Evolutionary conservation across 176 grass and related monocot genomes (phyloP).

Genomic region (Metroxylon sagu): DNA sequence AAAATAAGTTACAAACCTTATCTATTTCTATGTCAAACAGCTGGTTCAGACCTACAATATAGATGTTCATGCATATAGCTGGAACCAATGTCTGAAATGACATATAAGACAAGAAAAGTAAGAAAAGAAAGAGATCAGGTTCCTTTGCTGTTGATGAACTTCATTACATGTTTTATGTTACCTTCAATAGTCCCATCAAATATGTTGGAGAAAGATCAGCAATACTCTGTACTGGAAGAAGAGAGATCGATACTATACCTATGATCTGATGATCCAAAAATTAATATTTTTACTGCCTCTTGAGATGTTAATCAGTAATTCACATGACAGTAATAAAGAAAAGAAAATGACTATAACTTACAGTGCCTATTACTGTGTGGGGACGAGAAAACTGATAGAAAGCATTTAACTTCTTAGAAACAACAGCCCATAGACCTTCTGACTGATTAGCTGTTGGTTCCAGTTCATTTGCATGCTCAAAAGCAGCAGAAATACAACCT

Average conservation of each 20-base stretch:
- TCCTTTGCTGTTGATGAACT: neutral
- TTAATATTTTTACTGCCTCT: conserved; percentile 1
- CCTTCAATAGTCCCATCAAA: conserved; percentile 48
- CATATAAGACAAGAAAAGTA: neutral
- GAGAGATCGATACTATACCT: conserved; percentile 64
- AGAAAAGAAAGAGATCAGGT: neutral
- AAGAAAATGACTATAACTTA: conserved; percentile 22
- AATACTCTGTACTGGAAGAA: conserved; percentile 48
- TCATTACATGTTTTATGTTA: conserved; percentile 6
- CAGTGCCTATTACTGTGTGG: conserved; percentile 73
- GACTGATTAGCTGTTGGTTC: neutral
- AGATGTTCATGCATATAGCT: conserved; percentile 79
- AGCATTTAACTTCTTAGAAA: conserved; percentile 23
- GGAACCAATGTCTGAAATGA: conserved; percentile 45
- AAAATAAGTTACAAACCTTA: conserved; percentile 29
- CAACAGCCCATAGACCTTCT: neutral
- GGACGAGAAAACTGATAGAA: conserved; percentile 68
- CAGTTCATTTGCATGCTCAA: neutral
- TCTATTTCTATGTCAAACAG: conserved; percentile 79
- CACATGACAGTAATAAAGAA: neutral
- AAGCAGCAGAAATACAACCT: conserved; percentile 7
- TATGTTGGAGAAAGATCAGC: conserved; percentile 38
- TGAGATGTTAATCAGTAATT: neutral
- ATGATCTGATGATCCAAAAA: conserved; percentile 38
- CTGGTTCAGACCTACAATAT: conserved; percentile 79